phyloP scores from a whole-genome alignment of 768 basidiomycete species.

The Rhodocollybia butyracea region DNA sequence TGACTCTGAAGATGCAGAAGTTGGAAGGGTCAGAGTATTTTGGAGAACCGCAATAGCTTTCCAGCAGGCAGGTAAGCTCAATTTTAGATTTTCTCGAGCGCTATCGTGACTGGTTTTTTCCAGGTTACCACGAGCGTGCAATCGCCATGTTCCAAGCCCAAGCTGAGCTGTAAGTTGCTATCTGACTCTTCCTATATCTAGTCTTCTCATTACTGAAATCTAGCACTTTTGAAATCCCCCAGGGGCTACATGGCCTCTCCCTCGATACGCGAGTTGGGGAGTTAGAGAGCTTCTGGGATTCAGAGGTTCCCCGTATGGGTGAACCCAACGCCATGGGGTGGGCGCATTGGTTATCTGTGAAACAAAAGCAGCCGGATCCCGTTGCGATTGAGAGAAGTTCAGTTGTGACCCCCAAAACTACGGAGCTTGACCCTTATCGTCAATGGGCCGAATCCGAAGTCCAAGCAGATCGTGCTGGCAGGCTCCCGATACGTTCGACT shows the following conservation, averaged over 20 bases:
- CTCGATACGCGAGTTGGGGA: conserved; percentile 48
- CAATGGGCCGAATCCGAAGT: conserved; percentile 63
- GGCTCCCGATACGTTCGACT: conserved; percentile 52
- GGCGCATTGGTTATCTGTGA: conserved; percentile 54
- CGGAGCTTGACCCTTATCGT: conserved; percentile 58
- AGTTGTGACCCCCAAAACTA: conserved; percentile 9
- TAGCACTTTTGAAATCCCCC: conserved; percentile 61
- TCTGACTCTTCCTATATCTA: neutral
- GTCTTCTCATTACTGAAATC: conserved; percentile 6
- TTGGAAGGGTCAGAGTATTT: conserved; percentile 56
- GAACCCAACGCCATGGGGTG: conserved; percentile 68
- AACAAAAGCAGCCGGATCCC: conserved; percentile 26
- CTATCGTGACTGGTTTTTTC: neutral
- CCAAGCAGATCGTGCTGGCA: conserved; percentile 38
- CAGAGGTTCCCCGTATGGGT: conserved; percentile 72
- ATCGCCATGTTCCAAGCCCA: conserved; percentile 82
- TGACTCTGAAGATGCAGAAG: conserved; percentile 40
- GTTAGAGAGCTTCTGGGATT: conserved; percentile 84
- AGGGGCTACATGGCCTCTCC: conserved; percentile 36
- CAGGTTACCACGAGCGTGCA: conserved; percentile 73
- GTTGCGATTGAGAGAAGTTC: conserved; percentile 10
- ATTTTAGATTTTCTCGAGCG: neutral
- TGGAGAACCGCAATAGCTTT: conserved; percentile 69
- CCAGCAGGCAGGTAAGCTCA: conserved; percentile 58
- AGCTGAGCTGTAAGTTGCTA: conserved; percentile 66